Conservation (phyloP, 805 yeast species). For the Metschnikowia dekortorum region DNA sequence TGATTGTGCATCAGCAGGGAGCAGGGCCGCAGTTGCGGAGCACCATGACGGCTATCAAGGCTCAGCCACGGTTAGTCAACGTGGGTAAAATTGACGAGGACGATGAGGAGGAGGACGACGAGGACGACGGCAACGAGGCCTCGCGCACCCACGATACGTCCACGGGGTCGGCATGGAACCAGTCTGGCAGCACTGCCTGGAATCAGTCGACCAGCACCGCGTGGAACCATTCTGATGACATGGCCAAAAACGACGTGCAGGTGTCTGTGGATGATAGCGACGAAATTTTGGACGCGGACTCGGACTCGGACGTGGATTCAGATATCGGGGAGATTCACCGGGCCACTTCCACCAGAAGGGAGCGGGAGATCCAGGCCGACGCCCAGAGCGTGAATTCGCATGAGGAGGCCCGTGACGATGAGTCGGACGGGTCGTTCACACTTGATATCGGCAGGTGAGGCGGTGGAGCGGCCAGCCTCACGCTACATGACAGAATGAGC, state of each 20-base stretch:
- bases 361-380: not conserved
- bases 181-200: slow-evolving; percentile 1
- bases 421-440: slow-evolving; percentile 11
- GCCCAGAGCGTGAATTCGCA: not conserved
- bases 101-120: slow-evolving; percentile 29
- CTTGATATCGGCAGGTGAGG: slow-evolving; percentile 9
- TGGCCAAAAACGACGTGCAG: not conserved
- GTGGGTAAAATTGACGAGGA: slow-evolving; percentile 46
- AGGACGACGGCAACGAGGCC: slow-evolving; percentile 18
- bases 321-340: slow-evolving; percentile 43
- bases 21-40: slow-evolving; percentile 29
- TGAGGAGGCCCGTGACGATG: slow-evolving; percentile 6
- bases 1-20: slow-evolving; percentile 37
- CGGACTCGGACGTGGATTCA: slow-evolving; percentile 40
- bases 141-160: not conserved
- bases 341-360: slow-evolving; percentile 26
- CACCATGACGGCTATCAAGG: slow-evolving; percentile 72
- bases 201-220: not conserved
- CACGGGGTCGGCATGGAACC: not conserved
- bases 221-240: not conserved
- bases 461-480: not conserved
- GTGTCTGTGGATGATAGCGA: not conserved
- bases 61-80: slow-evolving; percentile 66
- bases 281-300: slow-evolving; percentile 12
- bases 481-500: too few relatives aligned